These are phyloP conservation scores for Aspergillus quadricinctus DNA, from an alignment of 2,329 filamentous ascomycete genomes.

Conservation along the genomic window DNA sequence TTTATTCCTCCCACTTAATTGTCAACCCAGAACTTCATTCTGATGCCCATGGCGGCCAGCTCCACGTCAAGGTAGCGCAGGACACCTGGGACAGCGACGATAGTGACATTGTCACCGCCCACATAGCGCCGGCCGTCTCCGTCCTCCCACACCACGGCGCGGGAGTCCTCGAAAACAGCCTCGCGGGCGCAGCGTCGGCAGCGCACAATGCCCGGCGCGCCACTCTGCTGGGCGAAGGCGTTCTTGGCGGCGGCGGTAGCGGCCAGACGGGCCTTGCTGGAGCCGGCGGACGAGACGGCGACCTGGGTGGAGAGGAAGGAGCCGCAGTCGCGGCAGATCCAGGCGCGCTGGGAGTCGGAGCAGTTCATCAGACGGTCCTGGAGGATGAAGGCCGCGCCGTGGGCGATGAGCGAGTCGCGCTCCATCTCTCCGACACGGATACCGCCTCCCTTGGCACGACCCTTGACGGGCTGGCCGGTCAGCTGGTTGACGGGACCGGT, in stretches of 20 bases:
- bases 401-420: slow-evolving; percentile 87
- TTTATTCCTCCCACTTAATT: slow-evolving; percentile 24
- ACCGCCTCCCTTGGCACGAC: slow-evolving; percentile 91
- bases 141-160: slow-evolving; percentile 82
- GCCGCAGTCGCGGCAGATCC: slow-evolving; percentile 85
- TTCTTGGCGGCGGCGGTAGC: slow-evolving; percentile 27
- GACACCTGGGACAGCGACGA: slow-evolving; percentile 89
- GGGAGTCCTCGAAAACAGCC: slow-evolving; percentile 58
- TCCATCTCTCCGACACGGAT: slow-evolving; percentile 99
- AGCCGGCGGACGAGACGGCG: slow-evolving; percentile 32
- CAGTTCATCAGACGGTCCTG: slow-evolving; percentile 97
- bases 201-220: slow-evolving; percentile 65
- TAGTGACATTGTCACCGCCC: slow-evolving; percentile 83
- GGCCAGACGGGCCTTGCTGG: slow-evolving; percentile 25
- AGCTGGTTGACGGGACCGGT: slow-evolving; percentile 87
- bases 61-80: slow-evolving; percentile 93
- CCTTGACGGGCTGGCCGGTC: slow-evolving; percentile 96
- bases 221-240: slow-evolving; percentile 34
- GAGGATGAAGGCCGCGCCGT: slow-evolving; percentile 89
- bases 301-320: slow-evolving; percentile 81
- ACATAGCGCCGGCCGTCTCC: slow-evolving; percentile 77
- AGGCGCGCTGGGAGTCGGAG: slow-evolving; percentile 84
- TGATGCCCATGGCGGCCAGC: slow-evolving; percentile 91
- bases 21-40: slow-evolving; percentile 83
- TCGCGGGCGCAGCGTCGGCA: slow-evolving; percentile 74